phyloP scores from a whole-genome alignment of 2,329 filamentous ascomycete genomes.

The Daldinia eschscholtzii region DNA sequence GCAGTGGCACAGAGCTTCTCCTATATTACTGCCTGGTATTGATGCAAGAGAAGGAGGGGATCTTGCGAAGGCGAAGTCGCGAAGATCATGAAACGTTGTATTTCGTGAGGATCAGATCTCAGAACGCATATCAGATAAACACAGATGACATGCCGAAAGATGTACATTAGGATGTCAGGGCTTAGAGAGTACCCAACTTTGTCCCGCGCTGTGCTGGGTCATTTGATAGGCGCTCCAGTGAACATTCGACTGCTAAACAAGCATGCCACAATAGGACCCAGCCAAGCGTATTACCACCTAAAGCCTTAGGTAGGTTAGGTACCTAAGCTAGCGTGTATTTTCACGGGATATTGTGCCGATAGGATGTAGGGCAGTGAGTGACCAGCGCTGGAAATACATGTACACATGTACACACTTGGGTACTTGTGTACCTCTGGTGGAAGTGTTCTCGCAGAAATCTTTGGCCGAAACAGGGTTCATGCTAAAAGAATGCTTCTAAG shows the following conservation, averaged over 20 bases:
- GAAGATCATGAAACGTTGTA: constrained; percentile 48
- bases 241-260: constrained; percentile 28
- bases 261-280: constrained; percentile 1
- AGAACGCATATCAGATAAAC: constrained; percentile 34
- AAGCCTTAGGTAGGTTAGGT: constrained; percentile 5
- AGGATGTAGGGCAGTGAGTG: background rate
- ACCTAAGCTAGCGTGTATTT: constrained; percentile 8
- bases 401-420: too few relatives aligned
- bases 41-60: constrained; percentile 19
- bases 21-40: constrained; percentile 18
- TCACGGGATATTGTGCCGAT: background rate
- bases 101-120: constrained; percentile 40
- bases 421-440: constrained; percentile 5
- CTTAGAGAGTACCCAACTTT: background rate
- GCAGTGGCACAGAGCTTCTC: constrained; percentile 1
- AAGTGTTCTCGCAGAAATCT: constrained; percentile 37
- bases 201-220: constrained; percentile 21
- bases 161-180: constrained; percentile 28
- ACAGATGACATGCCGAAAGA: constrained; percentile 39
- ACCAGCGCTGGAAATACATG: background rate
- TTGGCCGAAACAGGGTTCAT: constrained; percentile 36
- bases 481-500: constrained; percentile 26
- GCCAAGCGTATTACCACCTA: constrained; percentile 11
- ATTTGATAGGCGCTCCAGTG: constrained; percentile 38
- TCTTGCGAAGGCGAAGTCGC: constrained; percentile 36